Evolutionary conservation across 352 stramenopile species (phyloP), one percentile per base, ranked within the genome.

Genomic region (Phytophthora ramorum): DNA sequence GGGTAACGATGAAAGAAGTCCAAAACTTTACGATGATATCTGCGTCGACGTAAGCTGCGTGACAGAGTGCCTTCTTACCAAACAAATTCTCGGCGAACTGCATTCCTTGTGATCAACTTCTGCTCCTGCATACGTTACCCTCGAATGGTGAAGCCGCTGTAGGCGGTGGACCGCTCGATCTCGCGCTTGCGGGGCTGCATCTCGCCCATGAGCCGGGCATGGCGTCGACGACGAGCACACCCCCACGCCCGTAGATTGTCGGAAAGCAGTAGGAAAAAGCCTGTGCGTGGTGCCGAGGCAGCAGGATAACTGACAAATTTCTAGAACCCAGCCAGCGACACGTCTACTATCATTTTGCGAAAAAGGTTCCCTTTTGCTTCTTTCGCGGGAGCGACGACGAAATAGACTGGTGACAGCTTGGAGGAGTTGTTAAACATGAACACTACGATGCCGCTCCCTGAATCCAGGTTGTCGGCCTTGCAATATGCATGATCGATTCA

Each of bases 291-390:
- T 45, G 56, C 49, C 34, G 24, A 32, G 28, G 19, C 20, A 38
- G 34, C 13, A 13, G 63, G 61, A 58, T 68, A 68, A 63, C 60
- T 68, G 52, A 51, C 28, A 68, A 68, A 64, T 48, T 63, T 63
- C n/a, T 19, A 69, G 34, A 63, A 55, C 26, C 32, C 34, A 55
- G 50, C 50, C 43, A 52, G 44, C 53, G 44, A 63, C 52, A 69
- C 7, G 59, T 38, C 26, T 8, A 24, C 22, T n/a, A 58, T 68
- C 60, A 51, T 63, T 68, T 68, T 63, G 43, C 51, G 41, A 67
- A 47, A 51, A 62, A 24, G 41, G 59, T 34, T 44, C 50, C 43
- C 35, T 32, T 32, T 34, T 34, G 28, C 7, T 34, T 34, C 28
- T 10, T 34, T 55, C 19, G 22, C 12, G 16, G 12, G 22, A 22